Conservation (phyloP, 768 basidiomycete species). For the Phaeotremella skinneri region DNA sequence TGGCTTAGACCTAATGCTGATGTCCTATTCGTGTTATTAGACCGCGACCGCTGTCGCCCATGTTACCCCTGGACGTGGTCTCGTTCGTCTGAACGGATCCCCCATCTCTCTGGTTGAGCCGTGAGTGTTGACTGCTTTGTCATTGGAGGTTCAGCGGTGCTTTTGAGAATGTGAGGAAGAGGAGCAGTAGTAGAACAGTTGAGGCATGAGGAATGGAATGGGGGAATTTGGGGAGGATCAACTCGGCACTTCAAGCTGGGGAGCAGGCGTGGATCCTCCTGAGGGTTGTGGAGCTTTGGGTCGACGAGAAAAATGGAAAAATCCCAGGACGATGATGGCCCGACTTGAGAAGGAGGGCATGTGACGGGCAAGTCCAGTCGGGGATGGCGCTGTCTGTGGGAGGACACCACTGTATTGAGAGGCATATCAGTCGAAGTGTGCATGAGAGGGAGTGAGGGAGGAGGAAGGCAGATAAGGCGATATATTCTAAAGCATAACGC, state of each 20-base stretch:
- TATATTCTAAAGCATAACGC: too few relatives aligned
- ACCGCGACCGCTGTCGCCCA: slow-evolving; percentile 98
- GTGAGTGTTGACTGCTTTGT: slow-evolving; percentile 35
- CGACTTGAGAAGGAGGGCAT: neutral
- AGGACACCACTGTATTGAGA: too few relatives aligned
- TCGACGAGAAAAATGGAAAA: too few relatives aligned
- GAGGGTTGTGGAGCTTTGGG: too few relatives aligned
- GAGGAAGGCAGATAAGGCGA: too few relatives aligned
- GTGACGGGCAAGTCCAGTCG: neutral
- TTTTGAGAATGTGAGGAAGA: neutral
- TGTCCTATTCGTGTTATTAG: slow-evolving; percentile 53
- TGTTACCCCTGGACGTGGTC: slow-evolving; percentile 91
- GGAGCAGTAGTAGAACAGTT: neutral
- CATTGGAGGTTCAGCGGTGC: neutral
- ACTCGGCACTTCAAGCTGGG: too few relatives aligned
- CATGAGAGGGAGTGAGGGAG: too few relatives aligned
- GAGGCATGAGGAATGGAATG: neutral
- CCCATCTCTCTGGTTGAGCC: slow-evolving; percentile 95
- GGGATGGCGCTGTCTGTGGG: too few relatives aligned
- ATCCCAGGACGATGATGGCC: neutral
- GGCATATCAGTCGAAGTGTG: too few relatives aligned
- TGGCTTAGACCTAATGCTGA: neutral
- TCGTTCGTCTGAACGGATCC: slow-evolving; percentile 94
- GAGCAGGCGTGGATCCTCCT: too few relatives aligned
- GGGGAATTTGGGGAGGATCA: neutral